These are phyloP conservation scores for Starmerella etchellsii DNA, from an alignment of 805 yeast genomes.

Conservation along the genomic window DNA sequence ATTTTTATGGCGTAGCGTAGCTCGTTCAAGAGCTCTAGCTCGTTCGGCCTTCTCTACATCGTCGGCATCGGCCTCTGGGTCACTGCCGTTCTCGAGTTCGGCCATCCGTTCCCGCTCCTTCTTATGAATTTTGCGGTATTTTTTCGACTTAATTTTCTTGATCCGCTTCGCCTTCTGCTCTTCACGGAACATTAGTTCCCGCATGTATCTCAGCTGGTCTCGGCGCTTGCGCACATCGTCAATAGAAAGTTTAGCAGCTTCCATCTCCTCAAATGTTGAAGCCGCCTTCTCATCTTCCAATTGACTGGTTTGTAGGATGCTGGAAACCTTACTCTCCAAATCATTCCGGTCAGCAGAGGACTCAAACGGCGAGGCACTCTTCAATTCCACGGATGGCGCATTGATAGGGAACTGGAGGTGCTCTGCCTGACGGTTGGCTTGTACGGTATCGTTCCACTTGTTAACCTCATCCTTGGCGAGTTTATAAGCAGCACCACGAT, in stretches of 20 bases:
- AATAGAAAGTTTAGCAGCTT: conserved; percentile 63
- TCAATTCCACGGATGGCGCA: conserved; percentile 30
- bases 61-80: conserved; percentile 35
- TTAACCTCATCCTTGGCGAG: conserved; percentile 74
- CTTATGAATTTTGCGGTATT: conserved; percentile 74
- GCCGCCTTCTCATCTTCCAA: conserved; percentile 60
- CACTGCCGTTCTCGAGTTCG: conserved; percentile 40
- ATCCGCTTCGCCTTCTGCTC: conserved; percentile 82
- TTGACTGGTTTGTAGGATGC: conserved; percentile 50
- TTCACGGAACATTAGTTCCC: conserved; percentile 93
- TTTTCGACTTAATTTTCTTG: conserved; percentile 88
- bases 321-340: conserved; percentile 53
- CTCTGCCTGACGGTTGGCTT: conserved; percentile 70
- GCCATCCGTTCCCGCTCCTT: conserved; percentile 63
- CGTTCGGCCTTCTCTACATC: conserved; percentile 52
- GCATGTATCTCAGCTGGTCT: conserved; percentile 74
- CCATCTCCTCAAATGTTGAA: conserved; percentile 77
- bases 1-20: conserved; percentile 81
- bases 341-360: conserved; percentile 37
- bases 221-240: conserved; percentile 70
- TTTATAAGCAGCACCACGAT: conserved; percentile 81
- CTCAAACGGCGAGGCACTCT: conserved; percentile 42
- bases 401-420: conserved; percentile 66
- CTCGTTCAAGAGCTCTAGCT: conserved; percentile 79
- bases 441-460: conserved; percentile 79